Base-by-base conservation (phyloP, 1,139 yeast species). In the Scheffersomyces parashehatae region DNA sequence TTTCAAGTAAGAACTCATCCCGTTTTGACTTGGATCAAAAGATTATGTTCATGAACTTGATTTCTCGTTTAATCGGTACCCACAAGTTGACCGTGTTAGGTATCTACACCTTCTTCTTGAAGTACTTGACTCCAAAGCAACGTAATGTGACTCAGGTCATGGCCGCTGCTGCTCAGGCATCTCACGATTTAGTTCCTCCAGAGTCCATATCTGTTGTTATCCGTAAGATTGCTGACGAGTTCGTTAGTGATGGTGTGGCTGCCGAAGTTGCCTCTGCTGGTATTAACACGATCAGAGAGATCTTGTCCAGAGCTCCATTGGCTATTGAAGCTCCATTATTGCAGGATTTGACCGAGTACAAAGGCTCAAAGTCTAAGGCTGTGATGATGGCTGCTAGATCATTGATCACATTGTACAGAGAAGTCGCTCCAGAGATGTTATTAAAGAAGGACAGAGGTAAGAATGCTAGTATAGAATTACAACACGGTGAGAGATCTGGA, bases 231-330 rank as follows among this genome's bases (percentile, higher is more conserved):
- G 98, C 99, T 2, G 96, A 93, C 67, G 99, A 95, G 67, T 93
- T 93, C 59, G 97, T 93, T 37, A 88, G 96, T 55, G 98, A 93
- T 61, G 99, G 99, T 73, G 99, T 93, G 33, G 90, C 98, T 9
- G 85, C 96, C 20, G 97, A 93, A 67, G 99, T 91, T 44, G 97
- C 98, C 10, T 90, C 97, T 40, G 98, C 98, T 3, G 99, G 99
- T 58, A 75, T 93, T 51, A 93, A 93, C 65, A 88, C 98, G 5
- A 91, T 93, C 48, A 77, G 98, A 54, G 99, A 93, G 67, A 88
- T 93, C 47, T 77, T 93, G 50, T 69, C 96, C 2, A 84, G 99
- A 72, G 95, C 96, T 8, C 98, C 99, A 13, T 75, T 93, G 50
- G 96, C 98, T 31, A 89, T 93, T 54, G 97, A 90, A 44, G 83